Evolutionary conservation across 306 rosid genomes (phyloP).

Genomic region (Vigna trinervia): DNA sequence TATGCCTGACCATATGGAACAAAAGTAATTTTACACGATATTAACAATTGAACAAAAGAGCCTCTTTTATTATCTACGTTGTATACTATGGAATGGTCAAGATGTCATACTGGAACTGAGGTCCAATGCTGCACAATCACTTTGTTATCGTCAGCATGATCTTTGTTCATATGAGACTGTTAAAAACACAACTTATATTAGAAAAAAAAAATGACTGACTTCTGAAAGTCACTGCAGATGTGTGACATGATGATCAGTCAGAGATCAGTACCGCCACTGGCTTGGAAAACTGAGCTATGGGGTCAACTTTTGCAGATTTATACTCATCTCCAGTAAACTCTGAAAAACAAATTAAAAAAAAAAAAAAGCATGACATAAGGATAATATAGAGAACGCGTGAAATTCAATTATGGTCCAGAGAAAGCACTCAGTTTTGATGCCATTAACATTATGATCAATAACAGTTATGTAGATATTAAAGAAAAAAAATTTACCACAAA

Average conservation of each 20-base stretch:
- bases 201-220: constrained; percentile 19
- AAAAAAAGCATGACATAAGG: constrained; percentile 4
- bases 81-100: constrained; percentile 13
- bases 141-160: constrained; percentile 93
- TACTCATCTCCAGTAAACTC: constrained; percentile 77
- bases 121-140: constrained; percentile 87
- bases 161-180: constrained; percentile 97
- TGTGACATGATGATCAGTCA: constrained; percentile 28
- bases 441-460: constrained; percentile 7
- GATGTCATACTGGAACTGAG: constrained; percentile 72
- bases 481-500: constrained; percentile 12
- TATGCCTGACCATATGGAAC: constrained; percentile 28
- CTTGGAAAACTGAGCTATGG: constrained; percentile 89
- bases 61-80: constrained; percentile 27
- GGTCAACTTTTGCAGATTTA: constrained; percentile 84
- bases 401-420: constrained; percentile 25
- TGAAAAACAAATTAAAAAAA: constrained; percentile 41
- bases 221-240: constrained; percentile 34
- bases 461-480: background rate
- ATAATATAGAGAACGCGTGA: constrained; percentile 22
- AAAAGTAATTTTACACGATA: constrained; percentile 19
- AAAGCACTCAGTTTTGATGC: constrained; percentile 33
- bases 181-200: constrained; percentile 39
- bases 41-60: constrained; percentile 9
- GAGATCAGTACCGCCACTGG: constrained; percentile 79